These are phyloP conservation scores for Ballota nigra DNA, from an alignment of 257 asterid genomes.

Conservation along the genomic window DNA sequence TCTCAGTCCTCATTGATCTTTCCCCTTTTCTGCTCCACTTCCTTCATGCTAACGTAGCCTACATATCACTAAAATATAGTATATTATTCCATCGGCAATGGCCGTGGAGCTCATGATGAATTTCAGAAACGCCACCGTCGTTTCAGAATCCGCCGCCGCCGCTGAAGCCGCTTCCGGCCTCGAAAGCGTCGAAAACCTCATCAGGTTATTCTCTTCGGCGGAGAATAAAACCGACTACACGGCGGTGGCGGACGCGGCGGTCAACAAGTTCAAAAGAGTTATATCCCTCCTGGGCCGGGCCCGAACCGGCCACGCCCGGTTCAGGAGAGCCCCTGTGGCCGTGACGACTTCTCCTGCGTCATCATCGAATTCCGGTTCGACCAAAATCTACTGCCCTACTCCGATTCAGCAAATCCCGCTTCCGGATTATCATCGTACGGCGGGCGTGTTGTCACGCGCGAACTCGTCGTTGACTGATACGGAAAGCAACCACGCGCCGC, in stretches of 20 bases:
- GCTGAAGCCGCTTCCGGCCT: slow-evolving; percentile 71
- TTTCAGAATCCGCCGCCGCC: slow-evolving; percentile 51
- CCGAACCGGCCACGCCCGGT: slow-evolving; percentile 91
- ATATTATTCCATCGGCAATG: slow-evolving; percentile 38
- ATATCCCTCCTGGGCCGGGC: slow-evolving; percentile 64
- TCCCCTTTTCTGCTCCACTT: neutral
- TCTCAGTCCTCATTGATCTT: neutral
- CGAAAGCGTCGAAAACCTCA: slow-evolving; percentile 64
- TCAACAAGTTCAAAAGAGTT: slow-evolving; percentile 52
- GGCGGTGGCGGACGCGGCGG: slow-evolving; percentile 66
- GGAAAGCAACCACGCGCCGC: slow-evolving; percentile 13
- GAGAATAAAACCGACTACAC: slow-evolving; percentile 38
- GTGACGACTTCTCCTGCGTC: slow-evolving; percentile 25
- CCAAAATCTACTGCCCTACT: slow-evolving; percentile 69
- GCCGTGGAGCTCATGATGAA: slow-evolving; percentile 82
- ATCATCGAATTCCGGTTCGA: slow-evolving; percentile 23
- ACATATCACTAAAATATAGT: neutral
- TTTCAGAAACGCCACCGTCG: slow-evolving; percentile 34
- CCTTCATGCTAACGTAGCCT: neutral
- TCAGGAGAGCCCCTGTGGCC: slow-evolving; percentile 73
- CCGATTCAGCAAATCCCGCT: slow-evolving; percentile 81
- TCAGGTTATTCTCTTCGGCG: slow-evolving; percentile 43
- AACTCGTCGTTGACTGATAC: slow-evolving; percentile 55
- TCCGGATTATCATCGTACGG: slow-evolving; percentile 46
- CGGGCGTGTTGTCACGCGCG: slow-evolving; percentile 49